Conservation (phyloP, 176 grass and related monocot species). For the Oropetium thomaeum region DNA sequence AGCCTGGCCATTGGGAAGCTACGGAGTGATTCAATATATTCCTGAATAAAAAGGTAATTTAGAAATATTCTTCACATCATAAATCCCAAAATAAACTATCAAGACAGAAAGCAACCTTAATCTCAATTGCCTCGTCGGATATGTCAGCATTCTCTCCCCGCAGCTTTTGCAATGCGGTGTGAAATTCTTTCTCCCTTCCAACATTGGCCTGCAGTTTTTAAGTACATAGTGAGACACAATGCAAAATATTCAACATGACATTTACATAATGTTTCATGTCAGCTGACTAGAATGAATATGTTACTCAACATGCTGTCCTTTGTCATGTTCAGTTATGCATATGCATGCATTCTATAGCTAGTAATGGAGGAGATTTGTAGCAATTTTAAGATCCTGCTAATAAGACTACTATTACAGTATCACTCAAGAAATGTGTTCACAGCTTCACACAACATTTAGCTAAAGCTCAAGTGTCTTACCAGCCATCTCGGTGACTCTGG, state of each 20-base stretch:
- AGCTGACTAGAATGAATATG: not conserved
- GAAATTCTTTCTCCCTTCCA: conserved; percentile 57
- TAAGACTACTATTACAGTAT: not conserved
- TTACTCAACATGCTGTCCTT: not conserved
- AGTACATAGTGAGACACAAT: not conserved
- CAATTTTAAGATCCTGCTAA: not conserved
- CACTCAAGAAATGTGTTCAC: not conserved
- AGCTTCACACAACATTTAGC: not conserved
- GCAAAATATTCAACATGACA: not conserved
- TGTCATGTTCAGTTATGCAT: not conserved
- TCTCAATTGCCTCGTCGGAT: conserved; percentile 57
- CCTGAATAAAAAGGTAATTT: conserved; percentile 36
- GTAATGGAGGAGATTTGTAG: not conserved
- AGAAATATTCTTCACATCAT: not conserved
- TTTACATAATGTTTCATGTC: not conserved
- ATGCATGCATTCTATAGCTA: not conserved
- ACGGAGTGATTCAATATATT: conserved; percentile 53
- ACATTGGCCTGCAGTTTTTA: conserved; percentile 59
- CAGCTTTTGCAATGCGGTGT: conserved; percentile 54
- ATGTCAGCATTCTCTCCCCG: conserved; percentile 51
- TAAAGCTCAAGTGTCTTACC: conserved; percentile 33
- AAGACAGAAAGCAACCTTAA: conserved; percentile 49
- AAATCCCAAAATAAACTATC: conserved; percentile 11
- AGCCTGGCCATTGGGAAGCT: conserved; percentile 48
- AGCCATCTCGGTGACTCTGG: conserved; percentile 85